Evolutionary conservation across 148 eudicot genomes (phyloP), one percentile per base, ranked within the genome.

Genomic region (Cornus controversa): DNA sequence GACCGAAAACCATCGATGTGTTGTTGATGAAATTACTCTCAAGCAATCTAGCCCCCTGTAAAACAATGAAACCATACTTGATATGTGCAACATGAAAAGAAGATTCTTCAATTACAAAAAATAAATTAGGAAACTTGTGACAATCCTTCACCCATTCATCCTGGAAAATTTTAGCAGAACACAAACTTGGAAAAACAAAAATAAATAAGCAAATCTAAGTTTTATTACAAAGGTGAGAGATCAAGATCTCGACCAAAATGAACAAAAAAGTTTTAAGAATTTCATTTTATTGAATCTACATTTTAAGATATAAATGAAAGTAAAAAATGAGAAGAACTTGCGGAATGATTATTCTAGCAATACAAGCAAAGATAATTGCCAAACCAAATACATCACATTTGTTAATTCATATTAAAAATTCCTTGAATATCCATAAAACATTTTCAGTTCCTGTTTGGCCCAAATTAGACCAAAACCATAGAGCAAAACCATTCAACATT

Each of bases 11-110:
- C 99, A 95, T 95, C 10, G 99, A 91, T 73, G 97, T 95, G 73
- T 91, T 93, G 89, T 95, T 95, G 87, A 95, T 93, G 73, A 95
- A 95, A 81, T 91, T 95, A 77, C 97, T 93, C 83, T 95, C 94
- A 71, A 89, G 88, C 68, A 93, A 80, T 87, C 97, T 89, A 77
- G 86, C 82, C 9, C 97, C 97, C 99, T 95, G 96, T 75, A 79
- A 78, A 74, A 79, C 65, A 85, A 62, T 31, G 77, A 20, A 36
- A 71, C 26, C 73, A 77, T 34, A 25, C 10, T 20, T 66, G 7
- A n/a, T 28, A 71, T 65, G 7, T 20, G 16, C 23, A 15, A 25
- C 22, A 65, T 26, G 9, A 13, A 24, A 15, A 28, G 25, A 36
- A 53, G 45, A 40, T 40, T 40, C 22, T 26, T 65, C 53, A 6